phyloP scores from a whole-genome alignment of 2,329 filamentous ascomycete species.

The Didymella glomerata region DNA sequence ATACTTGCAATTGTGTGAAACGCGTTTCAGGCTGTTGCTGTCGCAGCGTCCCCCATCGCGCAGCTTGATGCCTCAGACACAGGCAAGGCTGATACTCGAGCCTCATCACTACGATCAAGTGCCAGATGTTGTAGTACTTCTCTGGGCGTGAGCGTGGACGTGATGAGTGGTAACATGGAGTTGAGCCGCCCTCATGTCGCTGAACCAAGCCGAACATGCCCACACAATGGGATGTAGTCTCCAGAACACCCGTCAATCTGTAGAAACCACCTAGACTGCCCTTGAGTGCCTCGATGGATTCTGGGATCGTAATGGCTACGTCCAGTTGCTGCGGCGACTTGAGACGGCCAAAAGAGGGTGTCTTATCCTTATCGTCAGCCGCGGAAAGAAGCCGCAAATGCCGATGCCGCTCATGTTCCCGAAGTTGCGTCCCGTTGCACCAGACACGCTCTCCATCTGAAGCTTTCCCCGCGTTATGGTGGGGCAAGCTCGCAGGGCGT shows the following conservation, averaged over 20 bases:
- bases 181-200: background rate
- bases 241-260: no score
- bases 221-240: no score
- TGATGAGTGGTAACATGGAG: background rate
- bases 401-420: constrained; percentile 15
- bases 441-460: background rate
- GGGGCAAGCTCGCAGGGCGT: constrained; percentile 18
- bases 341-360: no score
- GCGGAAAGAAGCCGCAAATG: constrained; percentile 13
- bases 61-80: constrained; percentile 14
- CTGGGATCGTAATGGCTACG: no score
- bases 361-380: constrained; percentile 6
- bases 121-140: background rate
- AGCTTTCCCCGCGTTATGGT: constrained; percentile 21
- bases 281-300: no score
- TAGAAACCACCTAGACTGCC: no score
- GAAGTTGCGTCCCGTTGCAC: constrained; percentile 13
- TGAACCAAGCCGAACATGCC: no score
- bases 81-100: background rate
- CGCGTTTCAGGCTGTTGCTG: constrained; percentile 22
- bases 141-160: background rate
- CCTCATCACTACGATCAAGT: background rate
- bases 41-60: constrained; percentile 15
- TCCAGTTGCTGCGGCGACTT: no score
- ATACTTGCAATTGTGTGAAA: constrained; percentile 13